These are phyloP conservation scores for Didymella lethalis DNA, from an alignment of 2,329 filamentous ascomycete species.

Conservation along the genomic window DNA sequence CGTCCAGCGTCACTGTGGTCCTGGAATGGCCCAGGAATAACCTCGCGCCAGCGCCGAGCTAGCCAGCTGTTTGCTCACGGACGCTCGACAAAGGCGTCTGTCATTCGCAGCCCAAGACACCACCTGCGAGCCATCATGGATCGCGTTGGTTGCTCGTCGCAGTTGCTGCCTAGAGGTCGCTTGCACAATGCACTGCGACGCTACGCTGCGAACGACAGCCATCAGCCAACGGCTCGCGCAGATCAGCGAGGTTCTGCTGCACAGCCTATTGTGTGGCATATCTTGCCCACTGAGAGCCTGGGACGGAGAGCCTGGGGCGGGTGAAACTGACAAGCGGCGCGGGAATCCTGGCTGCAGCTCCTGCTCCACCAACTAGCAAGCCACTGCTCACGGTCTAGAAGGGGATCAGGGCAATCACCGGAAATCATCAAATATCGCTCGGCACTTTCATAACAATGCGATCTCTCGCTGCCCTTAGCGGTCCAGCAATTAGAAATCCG, in stretches of 20 bases:
- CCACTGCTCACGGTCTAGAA: constrained; percentile 17
- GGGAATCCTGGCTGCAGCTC: constrained; percentile 28
- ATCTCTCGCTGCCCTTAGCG: constrained; percentile 5
- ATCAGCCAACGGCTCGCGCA: constrained; percentile 10
- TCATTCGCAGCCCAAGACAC: constrained; percentile 27
- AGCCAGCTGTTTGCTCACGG: constrained; percentile 36
- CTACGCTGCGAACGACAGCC: constrained; percentile 15
- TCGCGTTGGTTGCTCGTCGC: constrained; percentile 12
- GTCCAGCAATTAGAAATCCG: constrained; percentile 1
- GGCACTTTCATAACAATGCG: constrained; percentile 12
- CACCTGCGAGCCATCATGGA: constrained; percentile 1
- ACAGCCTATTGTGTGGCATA: constrained; percentile 24
- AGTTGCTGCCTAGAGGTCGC: constrained; percentile 2
- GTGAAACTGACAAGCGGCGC: constrained; percentile 33
- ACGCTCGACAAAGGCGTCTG: constrained; percentile 21
- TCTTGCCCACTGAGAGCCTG: constrained; percentile 21
- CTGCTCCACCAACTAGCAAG: constrained; percentile 32
- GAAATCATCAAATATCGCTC: constrained; percentile 17
- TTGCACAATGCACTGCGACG: constrained; percentile 18
- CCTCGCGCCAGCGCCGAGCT: constrained; percentile 29
- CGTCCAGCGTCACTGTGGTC: constrained; percentile 21
- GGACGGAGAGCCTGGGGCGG: constrained; percentile 16
- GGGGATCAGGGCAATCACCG: constrained; percentile 17
- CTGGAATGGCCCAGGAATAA: constrained; percentile 26
- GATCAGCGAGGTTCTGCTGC: constrained; percentile 19